phyloP scores from a whole-genome alignment of 2,329 filamentous ascomycete genomes.

The Fusarium incarnatum region DNA sequence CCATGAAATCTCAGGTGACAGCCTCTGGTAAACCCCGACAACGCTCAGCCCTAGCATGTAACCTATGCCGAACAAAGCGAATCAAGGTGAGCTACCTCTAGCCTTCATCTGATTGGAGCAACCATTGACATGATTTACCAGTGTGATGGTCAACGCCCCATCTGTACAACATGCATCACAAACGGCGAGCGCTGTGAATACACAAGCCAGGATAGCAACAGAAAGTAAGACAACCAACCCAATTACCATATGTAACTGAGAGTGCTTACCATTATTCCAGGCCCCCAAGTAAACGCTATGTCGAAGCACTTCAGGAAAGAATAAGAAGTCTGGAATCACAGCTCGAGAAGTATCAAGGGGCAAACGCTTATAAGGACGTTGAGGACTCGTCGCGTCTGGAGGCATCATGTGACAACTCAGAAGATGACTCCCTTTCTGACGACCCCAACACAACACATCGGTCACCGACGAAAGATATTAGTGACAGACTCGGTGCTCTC shows the following conservation, averaged over 20 bases:
- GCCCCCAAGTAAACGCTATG: constrained; percentile 1
- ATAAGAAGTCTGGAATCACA: not conserved
- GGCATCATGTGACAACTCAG: not conserved
- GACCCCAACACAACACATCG: not conserved
- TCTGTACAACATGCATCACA: not conserved
- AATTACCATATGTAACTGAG: not conserved
- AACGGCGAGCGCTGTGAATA: not conserved
- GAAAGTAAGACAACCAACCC: not conserved
- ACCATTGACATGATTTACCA: not conserved
- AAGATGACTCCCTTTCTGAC: not conserved
- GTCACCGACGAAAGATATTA: not conserved
- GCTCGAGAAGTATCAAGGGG: not conserved
- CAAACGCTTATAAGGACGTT: rapidly evolving
- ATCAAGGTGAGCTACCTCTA: not conserved
- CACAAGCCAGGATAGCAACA: not conserved
- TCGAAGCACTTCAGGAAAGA: not conserved
- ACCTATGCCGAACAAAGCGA: not conserved
- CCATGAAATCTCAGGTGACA: constrained; percentile 5
- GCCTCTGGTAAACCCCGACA: not conserved
- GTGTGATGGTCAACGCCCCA: constrained; percentile 1
- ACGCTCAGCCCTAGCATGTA: not conserved
- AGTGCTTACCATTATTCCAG: not conserved
- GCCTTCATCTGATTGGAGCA: not conserved
- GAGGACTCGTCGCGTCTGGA: rapidly evolving
- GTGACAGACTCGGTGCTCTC: not conserved